phyloP scores from a whole-genome alignment of 2,329 filamentous ascomycete genomes.

The Bipolaris oryzae region DNA sequence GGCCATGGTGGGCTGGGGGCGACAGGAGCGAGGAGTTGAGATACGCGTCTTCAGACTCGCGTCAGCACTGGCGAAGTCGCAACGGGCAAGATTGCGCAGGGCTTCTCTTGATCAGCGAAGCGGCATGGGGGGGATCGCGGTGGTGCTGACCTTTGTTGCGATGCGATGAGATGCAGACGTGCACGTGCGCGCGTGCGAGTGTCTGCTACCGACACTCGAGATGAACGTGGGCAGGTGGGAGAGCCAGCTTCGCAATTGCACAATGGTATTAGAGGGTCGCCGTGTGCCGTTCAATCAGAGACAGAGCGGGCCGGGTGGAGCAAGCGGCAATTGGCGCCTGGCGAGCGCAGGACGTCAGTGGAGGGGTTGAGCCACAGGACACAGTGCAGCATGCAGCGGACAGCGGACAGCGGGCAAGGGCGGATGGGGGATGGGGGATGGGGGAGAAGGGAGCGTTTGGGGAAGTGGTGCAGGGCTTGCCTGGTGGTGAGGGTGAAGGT shows the following conservation, averaged over 20 bases:
- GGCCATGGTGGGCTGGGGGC: conserved; percentile 46
- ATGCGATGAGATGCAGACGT: conserved; percentile 15
- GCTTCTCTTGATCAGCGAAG: neutral
- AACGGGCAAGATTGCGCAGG: neutral
- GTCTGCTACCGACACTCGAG: conserved; percentile 18
- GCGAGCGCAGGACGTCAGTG: neutral
- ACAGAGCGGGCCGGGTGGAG: conserved; percentile 16
- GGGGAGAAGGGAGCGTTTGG: neutral
- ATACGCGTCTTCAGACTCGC: conserved; percentile 10
- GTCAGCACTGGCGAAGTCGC: conserved; percentile 16
- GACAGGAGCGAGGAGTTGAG: neutral
- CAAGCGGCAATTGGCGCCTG: neutral
- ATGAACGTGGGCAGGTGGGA: conserved; percentile 11
- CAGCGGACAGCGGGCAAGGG: conserved; percentile 1
- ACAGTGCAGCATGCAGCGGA: neutral
- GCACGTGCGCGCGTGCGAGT: conserved; percentile 15
- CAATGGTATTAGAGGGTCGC: conserved; percentile 8
- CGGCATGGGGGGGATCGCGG: conserved; percentile 4
- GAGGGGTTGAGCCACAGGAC: conserved; percentile 9
- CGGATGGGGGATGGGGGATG: neutral
- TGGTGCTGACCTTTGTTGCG: conserved; percentile 29
- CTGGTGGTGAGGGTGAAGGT: neutral
- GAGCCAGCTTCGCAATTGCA: conserved; percentile 28
- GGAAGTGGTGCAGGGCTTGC: conserved; percentile 7
- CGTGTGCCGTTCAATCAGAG: conserved; percentile 15